Evolutionary conservation across 352 stramenopile species (phyloP).

Genomic region (Globisporangium abappressorium): DNA sequence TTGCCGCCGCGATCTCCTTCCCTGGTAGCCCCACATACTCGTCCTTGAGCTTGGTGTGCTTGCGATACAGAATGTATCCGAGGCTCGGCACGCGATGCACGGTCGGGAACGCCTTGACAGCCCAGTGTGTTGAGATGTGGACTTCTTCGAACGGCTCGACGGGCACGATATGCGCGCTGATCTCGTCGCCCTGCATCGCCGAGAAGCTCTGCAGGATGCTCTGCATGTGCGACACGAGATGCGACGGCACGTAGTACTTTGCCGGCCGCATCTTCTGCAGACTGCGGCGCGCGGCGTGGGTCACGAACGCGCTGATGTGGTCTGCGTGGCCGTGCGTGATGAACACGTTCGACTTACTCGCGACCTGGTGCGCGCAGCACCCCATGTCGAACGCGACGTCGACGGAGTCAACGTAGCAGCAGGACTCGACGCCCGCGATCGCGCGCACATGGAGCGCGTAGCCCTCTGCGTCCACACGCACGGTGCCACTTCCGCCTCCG

Average conservation of each 20-base stretch:
- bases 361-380: constrained; percentile 39
- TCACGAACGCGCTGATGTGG: constrained; percentile 66
- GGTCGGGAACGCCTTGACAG: constrained; percentile 65
- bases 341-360: constrained; percentile 75
- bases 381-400: constrained; percentile 81
- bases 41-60: constrained; percentile 42
- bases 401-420: constrained; percentile 68
- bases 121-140: constrained; percentile 51
- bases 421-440: constrained; percentile 73
- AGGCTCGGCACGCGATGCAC: constrained; percentile 71
- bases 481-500: background rate
- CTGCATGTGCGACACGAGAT: constrained; percentile 50
- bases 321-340: constrained; percentile 87
- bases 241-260: constrained; percentile 63
- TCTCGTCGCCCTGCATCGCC: constrained; percentile 61
- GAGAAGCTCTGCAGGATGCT: constrained; percentile 47
- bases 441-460: constrained; percentile 58
- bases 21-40: constrained; percentile 42
- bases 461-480: constrained; percentile 32
- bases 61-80: constrained; percentile 74
- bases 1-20: constrained; percentile 47
- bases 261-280: constrained; percentile 55
- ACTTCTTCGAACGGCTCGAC: constrained; percentile 52
- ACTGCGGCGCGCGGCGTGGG: constrained; percentile 55
- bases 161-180: constrained; percentile 48